Evolutionary conservation across 2,329 filamentous ascomycete genomes (phyloP), one percentile per base, ranked within the genome.

Genomic region (Clonostachys rhizophaga): DNA sequence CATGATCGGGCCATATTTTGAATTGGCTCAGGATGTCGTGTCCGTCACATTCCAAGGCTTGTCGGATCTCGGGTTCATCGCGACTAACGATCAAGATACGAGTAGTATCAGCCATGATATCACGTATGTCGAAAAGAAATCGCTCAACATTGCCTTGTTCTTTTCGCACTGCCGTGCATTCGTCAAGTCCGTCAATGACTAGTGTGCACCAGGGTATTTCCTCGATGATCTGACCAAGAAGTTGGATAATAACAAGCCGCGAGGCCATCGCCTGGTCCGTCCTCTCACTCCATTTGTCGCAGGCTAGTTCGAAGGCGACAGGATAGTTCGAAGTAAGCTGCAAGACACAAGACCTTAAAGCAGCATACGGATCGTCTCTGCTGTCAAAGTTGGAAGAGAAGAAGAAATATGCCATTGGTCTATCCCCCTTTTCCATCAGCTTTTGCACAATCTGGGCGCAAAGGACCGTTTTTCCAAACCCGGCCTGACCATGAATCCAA

Each of bases 401-500:
- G 40, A 69, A 69, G 50, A 63, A 68, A 39, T 63, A 53, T 0
- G 54, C 56, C 1, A 62, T 34, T 0, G 40, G 45, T 42, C 0
- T 68, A 13, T 48, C 6, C 0, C 47, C 35, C 0, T 14, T 42
- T 0, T 37, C 9, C 0, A 44, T 42, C 0, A 68, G 13, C 20
- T 60, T 36, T 12, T 66, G 39, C 1, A 63, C 47, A 0, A 69
- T 34, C 10, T 47, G 54, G 2, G 65, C 56, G 46, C 60, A 61
- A 0, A 67, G 49, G 2, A 66, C 40, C 0, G 64, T 68, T 48
- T 68, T 68, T 2, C 63, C 64, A 13, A 60, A 65, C 0, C 64
- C 56, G 3, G 56, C 44, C 0, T 48, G 50, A 1, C 61, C 62
- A 36, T 61, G 50, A 12, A 67, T 55, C 65, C 65, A 68, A 1